Evolutionary conservation across 495 filamentous ascomycete species (phyloP), one percentile per base, ranked within the genome.

Genomic region (Glarea lozoyensis): DNA sequence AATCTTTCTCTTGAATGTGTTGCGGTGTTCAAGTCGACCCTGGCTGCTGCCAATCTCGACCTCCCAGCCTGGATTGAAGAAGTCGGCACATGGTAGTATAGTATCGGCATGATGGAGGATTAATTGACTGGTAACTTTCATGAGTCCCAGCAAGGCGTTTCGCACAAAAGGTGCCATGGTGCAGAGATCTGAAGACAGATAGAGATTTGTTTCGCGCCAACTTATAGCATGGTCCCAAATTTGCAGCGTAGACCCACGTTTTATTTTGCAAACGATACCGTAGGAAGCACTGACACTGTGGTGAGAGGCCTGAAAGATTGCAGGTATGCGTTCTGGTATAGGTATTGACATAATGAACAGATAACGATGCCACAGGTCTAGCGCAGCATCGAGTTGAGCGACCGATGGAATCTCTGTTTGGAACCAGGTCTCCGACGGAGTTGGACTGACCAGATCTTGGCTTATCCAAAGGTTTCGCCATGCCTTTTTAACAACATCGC

Each of bases 211-310:
- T 53, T 83, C 78, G 48, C 78, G 62, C 75, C 74, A 83, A 33
- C 67, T 69, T 46, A 83, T 83, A 36, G 75, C 75, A 47, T 83
- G 78, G 46, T 83, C 78, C 78, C 78, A 83, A 44, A 83, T 76
- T 46, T 79, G 75, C 30, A 81, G 62, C 1, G 72, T 79, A 42
- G 70, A 75, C 25, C 69, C 67, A 12, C 75, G 65, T 53, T 75
- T 76, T 36, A 79, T 65, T 56, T 82, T 83, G 59, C 76, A 77
- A n/a, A 82, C 67, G 21, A 82, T 70, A 13, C 78, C 78, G 34
- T 81, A 83, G 0, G 76, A 72, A 9, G 76, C 76, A 45, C 75
- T 75, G 34, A 77, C 69, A 48, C 75, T 76, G 56, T 83, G 78
- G 37, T 83, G 78, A 0, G 78, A 80, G 13, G 73, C 73, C 54